These are phyloP conservation scores for Barnettozyma hawaiiensis DNA, from an alignment of 1,139 yeast genomes.

Conservation along the genomic window DNA sequence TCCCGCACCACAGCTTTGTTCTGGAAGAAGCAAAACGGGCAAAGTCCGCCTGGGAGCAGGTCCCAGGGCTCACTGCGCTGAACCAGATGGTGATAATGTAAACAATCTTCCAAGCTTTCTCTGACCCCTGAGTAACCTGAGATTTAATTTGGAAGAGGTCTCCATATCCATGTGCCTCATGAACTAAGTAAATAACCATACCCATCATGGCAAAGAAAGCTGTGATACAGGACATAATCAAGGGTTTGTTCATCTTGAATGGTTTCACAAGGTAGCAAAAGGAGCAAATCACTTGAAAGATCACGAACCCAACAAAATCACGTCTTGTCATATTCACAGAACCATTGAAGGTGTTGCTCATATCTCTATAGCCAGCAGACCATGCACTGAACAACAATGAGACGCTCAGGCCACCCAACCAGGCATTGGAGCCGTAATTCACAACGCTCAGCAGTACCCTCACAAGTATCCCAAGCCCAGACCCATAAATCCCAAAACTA, in stretches of 20 bases:
- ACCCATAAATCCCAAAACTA: slow-evolving; percentile 41
- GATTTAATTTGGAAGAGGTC: slow-evolving; percentile 28
- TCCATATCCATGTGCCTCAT: slow-evolving; percentile 36
- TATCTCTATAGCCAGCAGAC: slow-evolving; percentile 31
- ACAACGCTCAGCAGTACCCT: slow-evolving; percentile 38
- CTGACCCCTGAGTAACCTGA: slow-evolving; percentile 29
- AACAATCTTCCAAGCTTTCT: slow-evolving; percentile 38
- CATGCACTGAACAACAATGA: slow-evolving; percentile 33
- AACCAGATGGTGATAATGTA: slow-evolving; percentile 39
- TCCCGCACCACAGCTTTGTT: slow-evolving; percentile 32
- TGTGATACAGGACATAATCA: slow-evolving; percentile 34
- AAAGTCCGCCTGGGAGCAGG: slow-evolving; percentile 32
- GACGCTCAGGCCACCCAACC: slow-evolving; percentile 37
- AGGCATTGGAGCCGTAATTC: slow-evolving; percentile 38
- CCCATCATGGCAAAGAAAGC: slow-evolving; percentile 40
- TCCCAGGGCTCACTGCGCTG: slow-evolving; percentile 39
- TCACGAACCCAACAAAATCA: slow-evolving; percentile 37
- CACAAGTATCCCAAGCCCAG: slow-evolving; percentile 36
- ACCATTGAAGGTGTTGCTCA: slow-evolving; percentile 32
- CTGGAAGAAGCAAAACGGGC: slow-evolving; percentile 37
- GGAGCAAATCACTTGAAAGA: slow-evolving; percentile 37
- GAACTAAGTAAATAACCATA: slow-evolving; percentile 33
- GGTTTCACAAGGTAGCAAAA: slow-evolving; percentile 36
- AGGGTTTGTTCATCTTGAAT: slow-evolving; percentile 32
- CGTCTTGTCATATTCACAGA: slow-evolving; percentile 35